Base-by-base conservation (phyloP, 2,329 filamentous ascomycete species). In the Byssothecium circinans region DNA sequence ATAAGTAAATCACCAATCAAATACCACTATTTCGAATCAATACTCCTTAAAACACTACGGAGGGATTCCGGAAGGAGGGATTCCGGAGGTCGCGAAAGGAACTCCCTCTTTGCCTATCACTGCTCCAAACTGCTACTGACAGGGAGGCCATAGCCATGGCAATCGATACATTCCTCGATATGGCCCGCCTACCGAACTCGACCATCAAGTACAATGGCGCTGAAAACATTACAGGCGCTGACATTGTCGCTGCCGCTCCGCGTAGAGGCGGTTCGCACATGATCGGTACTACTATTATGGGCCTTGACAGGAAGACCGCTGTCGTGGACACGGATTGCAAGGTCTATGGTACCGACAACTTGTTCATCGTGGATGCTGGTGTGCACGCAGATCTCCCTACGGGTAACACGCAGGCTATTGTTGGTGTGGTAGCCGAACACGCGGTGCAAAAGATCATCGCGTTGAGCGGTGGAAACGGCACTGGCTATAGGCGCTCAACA, bases 321-420 rank as follows among this genome's bases (percentile, higher is more conserved):
- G 84, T 87, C 2, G 84, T 87, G 1, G 84, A 87, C 56, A 64
- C 76, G 10, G 74, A 87, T 68, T 80, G 82, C 47, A 81, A 80
- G 68, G 82, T 87, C 5, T 87, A 82, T 59, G 62, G 62, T 18
- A 65, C 62, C 4, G 60, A 64, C 30, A 63, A 65, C 27, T 41
- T 63, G n/a, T 68, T 61, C 51, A 49, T 66, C n/a, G 82, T 88
- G 3, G 85, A 88, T 58, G 85, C 81, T 0, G 81, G 80, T 51
- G 84, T 88, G 60, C 85, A 86, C 72, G 83, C 85, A 0, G 84
- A 84, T 48, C 79, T 86, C 61, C 77, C 83, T 2, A 82, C 82
- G 0, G 81, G 83, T 14, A 88, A 88, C 68, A 85, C 85, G 2
- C 79, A 80, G 37, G 78, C 83, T 1, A 78, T 81, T 37, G 82